Conservation (phyloP, 2,329 filamentous ascomycete species). For the Orbilia brochopaga region DNA sequence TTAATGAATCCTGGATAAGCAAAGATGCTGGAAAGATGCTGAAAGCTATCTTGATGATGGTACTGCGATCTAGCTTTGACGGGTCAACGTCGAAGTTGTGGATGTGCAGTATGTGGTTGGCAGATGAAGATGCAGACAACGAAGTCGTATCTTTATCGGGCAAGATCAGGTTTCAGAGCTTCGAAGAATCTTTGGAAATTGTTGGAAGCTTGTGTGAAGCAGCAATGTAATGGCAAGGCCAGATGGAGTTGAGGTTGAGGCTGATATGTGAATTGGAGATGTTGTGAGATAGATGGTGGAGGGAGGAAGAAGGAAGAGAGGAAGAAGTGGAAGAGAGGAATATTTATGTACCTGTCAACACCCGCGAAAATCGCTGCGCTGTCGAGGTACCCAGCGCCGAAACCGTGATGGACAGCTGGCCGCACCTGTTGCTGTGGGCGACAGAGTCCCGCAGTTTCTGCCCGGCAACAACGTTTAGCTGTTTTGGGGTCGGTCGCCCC, state of each 20-base stretch:
- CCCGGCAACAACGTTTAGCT: constrained; percentile 26
- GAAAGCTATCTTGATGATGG: constrained; percentile 7
- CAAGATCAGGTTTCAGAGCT: neutral
- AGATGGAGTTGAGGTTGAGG: constrained; percentile 16
- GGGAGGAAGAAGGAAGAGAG: constrained; percentile 16
- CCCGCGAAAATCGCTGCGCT: constrained; percentile 27
- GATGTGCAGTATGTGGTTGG: neutral
- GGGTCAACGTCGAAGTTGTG: constrained; percentile 16
- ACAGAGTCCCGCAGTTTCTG: constrained; percentile 1
- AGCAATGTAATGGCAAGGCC: constrained; percentile 4
- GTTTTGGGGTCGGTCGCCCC: constrained; percentile 27
- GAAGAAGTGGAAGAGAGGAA: constrained; percentile 12
- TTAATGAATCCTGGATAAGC: constrained; percentile 49
- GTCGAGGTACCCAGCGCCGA: constrained; percentile 22
- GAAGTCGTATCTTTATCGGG: constrained; percentile 4
- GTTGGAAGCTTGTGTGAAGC: constrained; percentile 5
- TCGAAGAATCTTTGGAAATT: constrained; percentile 17
- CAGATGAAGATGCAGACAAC: constrained; percentile 3
- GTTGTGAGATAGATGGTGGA: constrained; percentile 15
- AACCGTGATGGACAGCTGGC: neutral
- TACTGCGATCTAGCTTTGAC: constrained; percentile 14
- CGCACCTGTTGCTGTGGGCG: constrained; percentile 30
- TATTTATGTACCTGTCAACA: constrained; percentile 45
- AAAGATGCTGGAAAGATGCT: constrained; percentile 12
- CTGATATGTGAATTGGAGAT: constrained; percentile 6